Evolutionary conservation across 2,329 filamentous ascomycete species (phyloP).

Genomic region (Setomelanomma holmii): DNA sequence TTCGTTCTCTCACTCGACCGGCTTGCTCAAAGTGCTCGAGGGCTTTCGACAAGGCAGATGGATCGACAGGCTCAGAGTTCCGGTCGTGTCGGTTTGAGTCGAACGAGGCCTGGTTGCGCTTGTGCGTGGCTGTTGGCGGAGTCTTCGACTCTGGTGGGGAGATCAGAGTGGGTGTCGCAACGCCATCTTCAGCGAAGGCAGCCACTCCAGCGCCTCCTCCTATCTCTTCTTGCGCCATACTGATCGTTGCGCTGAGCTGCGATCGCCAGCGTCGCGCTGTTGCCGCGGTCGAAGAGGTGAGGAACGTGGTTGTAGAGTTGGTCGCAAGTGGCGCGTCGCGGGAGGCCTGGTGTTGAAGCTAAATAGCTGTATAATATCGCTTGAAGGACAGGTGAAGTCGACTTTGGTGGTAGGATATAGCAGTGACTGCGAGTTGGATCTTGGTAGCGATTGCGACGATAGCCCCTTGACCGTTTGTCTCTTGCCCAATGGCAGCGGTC

Average conservation of each 20-base stretch:
- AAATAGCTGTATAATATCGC: background rate
- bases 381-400: constrained; percentile 11
- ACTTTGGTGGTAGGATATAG: constrained; percentile 4
- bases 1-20: constrained; percentile 65
- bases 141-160: constrained; percentile 67
- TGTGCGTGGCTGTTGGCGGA: constrained; percentile 63
- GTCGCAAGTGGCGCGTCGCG: background rate
- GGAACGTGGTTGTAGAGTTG: background rate
- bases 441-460: constrained; percentile 18
- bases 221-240: constrained; percentile 27
- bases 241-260: constrained; percentile 16
- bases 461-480: constrained; percentile 21
- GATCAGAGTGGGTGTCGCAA: constrained; percentile 55
- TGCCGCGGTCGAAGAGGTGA: background rate
- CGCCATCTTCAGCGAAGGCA: constrained; percentile 31
- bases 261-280: background rate
- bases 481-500: constrained; percentile 15
- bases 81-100: constrained; percentile 36
- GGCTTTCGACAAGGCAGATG: constrained; percentile 65
- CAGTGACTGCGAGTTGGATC: constrained; percentile 25
- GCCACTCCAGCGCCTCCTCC: constrained; percentile 22
- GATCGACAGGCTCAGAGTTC: constrained; percentile 63
- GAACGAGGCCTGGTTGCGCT: constrained; percentile 50
- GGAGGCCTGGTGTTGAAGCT: constrained; percentile 5
- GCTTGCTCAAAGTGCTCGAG: constrained; percentile 68